Base-by-base conservation (phyloP, 1,284 basidiomycete species). In the Heterobasidion annosum region DNA sequence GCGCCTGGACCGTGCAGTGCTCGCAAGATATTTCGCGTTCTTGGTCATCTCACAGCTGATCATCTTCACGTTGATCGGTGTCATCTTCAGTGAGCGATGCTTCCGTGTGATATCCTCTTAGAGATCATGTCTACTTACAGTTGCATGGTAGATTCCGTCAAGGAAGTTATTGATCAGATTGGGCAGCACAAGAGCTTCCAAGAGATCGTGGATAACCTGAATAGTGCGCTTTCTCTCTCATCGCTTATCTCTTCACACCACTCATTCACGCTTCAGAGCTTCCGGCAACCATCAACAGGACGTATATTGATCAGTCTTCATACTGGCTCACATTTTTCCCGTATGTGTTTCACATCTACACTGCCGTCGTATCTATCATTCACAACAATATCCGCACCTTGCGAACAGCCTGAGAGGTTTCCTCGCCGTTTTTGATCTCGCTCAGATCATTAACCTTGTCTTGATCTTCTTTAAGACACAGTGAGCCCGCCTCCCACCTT, bases 251-350 rank as follows among this genome's bases (percentile, higher is more conserved):
- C 34, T 15, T 60, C 13, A 18, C 18, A 18, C 40, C 51, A 34
- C 58, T 43, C 58, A 25, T 48, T 42, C 10, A 47, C 25, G 37
- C 45, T 54, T 43, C 60, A 91, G 88, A 76, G 44, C 72, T 91
- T 9, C 88, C 89, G n/a, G 72, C 68, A 7, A 76, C 68, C 15
- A 88, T 97, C 64, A 85, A 89, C 63, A 71, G 73, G 54, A 91
- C 91, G 0, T 94, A 93, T 62, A 85, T 93, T 59, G 81, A 88
- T 62, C 89, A 93, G 63, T 75, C 85, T 3, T 88, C 88, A 33
- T 95, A 94, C 69, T 98, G 95, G 95, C 73, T 98, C 51, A 96
- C 93, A 7, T 96, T 88, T 73, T 91, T 96, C 75, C 93, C 94
- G 79, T 89, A 68, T 35, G 84, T 75, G 25, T 25, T 4, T 34